Percentiles rank a stretch among this genome's conserved stretches.
Conservation (phyloP, 1,139 yeast genomes). For the Trichomonascaceae sp. region DNA sequence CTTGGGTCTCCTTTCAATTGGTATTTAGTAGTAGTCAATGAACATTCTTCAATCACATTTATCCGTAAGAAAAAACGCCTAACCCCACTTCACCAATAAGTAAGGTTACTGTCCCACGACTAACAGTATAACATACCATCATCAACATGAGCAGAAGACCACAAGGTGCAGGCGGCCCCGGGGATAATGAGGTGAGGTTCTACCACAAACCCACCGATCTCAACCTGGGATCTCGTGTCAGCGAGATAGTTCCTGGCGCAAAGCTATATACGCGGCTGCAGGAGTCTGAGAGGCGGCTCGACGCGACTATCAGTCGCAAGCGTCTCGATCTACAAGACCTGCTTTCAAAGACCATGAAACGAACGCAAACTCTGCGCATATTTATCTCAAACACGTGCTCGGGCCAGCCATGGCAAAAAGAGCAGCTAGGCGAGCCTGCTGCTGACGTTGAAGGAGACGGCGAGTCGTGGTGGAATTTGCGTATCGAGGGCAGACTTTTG, state of each 20-base stretch:
- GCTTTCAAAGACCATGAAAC: conserved; percentile 30
- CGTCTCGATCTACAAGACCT: conserved; percentile 76
- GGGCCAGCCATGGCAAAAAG: conserved; percentile 95
- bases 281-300: conserved; percentile 70
- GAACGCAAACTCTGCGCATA: conserved; percentile 51
- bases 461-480: conserved; percentile 64
- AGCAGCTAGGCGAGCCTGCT: too few species aligned
- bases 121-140: too few species aligned
- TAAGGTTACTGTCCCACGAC: too few species aligned
- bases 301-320: conserved; percentile 69
- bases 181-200: conserved; percentile 14
- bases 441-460: conserved; percentile 9
- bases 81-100: too few species aligned
- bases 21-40: too few species aligned
- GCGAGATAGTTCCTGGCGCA: conserved; percentile 59
- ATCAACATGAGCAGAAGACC: too few species aligned
- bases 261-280: conserved; percentile 53
- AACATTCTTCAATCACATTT: too few species aligned
- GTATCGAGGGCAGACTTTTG: conserved; percentile 75
- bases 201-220: conserved; percentile 55
- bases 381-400: conserved; percentile 72
- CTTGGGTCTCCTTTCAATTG: too few species aligned
- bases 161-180: too few species aligned
- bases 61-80: too few species aligned
- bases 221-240: conserved; percentile 47